phyloP scores from a whole-genome alignment of 768 basidiomycete species.

The Hortiboletus campestris region DNA sequence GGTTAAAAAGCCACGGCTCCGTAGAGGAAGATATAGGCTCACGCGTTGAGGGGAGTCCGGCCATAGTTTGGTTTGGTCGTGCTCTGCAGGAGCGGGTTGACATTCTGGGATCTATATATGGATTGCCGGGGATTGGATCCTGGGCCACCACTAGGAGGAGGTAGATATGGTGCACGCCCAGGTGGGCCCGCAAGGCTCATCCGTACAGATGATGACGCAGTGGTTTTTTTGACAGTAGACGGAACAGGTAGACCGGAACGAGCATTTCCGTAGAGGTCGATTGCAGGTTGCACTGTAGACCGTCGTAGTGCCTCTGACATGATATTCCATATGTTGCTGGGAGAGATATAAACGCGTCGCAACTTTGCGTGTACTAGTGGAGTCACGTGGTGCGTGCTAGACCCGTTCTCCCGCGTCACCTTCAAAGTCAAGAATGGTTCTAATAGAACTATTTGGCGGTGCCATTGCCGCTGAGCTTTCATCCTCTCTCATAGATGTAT shows the following conservation, averaged over 20 bases:
- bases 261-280: slow-evolving; percentile 47
- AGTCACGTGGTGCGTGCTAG: slow-evolving; percentile 22
- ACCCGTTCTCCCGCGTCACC: no score
- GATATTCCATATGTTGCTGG: not conserved
- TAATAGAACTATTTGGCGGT: slow-evolving; percentile 70
- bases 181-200: slow-evolving; percentile 79
- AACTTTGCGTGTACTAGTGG: not conserved
- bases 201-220: slow-evolving; percentile 43
- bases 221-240: slow-evolving; percentile 69
- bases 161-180: slow-evolving; percentile 53
- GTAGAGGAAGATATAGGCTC: slow-evolving; percentile 7
- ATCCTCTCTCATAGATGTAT: slow-evolving; percentile 68
- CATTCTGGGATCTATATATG: slow-evolving; percentile 64
- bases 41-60: slow-evolving; percentile 75
- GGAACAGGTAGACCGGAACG: slow-evolving; percentile 75
- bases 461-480: slow-evolving; percentile 70
- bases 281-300: slow-evolving; percentile 54
- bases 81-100: slow-evolving; percentile 68
- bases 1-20: slow-evolving; percentile 2
- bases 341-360: not conserved
- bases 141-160: slow-evolving; percentile 33
- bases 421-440: slow-evolving; percentile 7
- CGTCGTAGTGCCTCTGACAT: slow-evolving; percentile 44
- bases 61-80: slow-evolving; percentile 65
- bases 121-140: slow-evolving; percentile 64